Base-by-base conservation (phyloP, 2,329 filamentous ascomycete genomes). In the Penicillium brevicompactum region DNA sequence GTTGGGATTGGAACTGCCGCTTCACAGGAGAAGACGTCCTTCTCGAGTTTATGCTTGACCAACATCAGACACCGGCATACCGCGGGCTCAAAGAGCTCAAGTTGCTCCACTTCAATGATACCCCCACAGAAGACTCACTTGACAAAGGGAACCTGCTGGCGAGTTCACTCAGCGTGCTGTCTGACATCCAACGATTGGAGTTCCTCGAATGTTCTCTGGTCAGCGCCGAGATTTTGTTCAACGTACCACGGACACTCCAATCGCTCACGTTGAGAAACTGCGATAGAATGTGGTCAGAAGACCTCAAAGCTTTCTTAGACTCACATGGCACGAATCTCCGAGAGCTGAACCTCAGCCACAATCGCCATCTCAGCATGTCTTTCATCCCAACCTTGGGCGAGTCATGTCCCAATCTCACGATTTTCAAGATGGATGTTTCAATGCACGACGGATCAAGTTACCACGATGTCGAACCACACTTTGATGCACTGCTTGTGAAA, bases 211-310 rank as follows among this genome's bases (percentile, higher is more conserved):
- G 88, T 42, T 87, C 86, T 2, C 79, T 90, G 32, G 82, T 91
- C 55, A 89, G 89, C 66, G 82, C 85, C 7, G 78, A 80, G 8
- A 79, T 95, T 16, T 76, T 96, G n/a, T 80, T 83, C 1, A 77
- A 84, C 4, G 75, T 97, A 6, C 91, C 92, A 1, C 79, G 76
- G 10, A 82, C 78, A 3, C 78, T 97, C 18, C 76, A 81, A 44
- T 83, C 84, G 44, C 79, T 97, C 3, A 88, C 88, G 60, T 78
- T 97, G 14, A 84, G 87, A 61, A 93, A 94, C 64, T 97, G 92
- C 67, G 87, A 87, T 74, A 85, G 89, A 58, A 74, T 96, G 9
- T 85, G 81, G 4, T 88, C 90, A 1, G 80, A 86, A 4, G 82
- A 86, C 55, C 75, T 97, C 21, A 76, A 80, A 24, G 69, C 73